Evolutionary conservation across 2,329 filamentous ascomycete species (phyloP).

Genomic region (Nothomitra cinnamomea): DNA sequence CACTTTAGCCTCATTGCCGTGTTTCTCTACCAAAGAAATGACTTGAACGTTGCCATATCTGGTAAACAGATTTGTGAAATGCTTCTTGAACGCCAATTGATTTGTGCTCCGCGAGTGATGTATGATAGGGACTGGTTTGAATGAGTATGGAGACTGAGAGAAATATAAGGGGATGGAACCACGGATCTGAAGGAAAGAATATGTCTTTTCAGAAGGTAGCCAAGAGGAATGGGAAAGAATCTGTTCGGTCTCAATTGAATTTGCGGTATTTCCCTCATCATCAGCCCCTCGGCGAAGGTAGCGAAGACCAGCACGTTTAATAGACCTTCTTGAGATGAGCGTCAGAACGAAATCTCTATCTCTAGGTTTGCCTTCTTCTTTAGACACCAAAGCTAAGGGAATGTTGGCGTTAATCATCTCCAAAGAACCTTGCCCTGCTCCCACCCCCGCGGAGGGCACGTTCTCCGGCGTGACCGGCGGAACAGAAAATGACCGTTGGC

Average conservation of each 20-base stretch:
- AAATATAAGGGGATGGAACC: conserved; percentile 93
- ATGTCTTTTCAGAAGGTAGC: conserved; percentile 42
- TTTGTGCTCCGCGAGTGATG: conserved; percentile 72
- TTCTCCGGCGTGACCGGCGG: not conserved
- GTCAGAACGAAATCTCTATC: conserved; percentile 55
- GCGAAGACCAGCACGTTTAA: conserved; percentile 69
- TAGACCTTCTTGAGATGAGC: conserved; percentile 74
- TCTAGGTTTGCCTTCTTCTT: conserved; percentile 26
- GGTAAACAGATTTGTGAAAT: conserved; percentile 53
- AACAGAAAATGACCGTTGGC: conserved; percentile 65
- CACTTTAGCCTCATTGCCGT: conserved; percentile 63
- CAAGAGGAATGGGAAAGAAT: conserved; percentile 60
- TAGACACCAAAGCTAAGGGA: conserved; percentile 9
- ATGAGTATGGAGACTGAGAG: conserved; percentile 81
- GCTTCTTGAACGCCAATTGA: conserved; percentile 56
- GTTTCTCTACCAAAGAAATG: conserved; percentile 77
- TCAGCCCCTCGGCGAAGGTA: conserved; percentile 85
- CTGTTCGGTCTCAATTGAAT: conserved; percentile 89
- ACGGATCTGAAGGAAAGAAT: conserved; percentile 74
- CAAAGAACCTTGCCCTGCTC: not conserved
- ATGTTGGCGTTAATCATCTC: conserved; percentile 4
- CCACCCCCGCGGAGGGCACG: too few species aligned
- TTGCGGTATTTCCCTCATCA: conserved; percentile 75
- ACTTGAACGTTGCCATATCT: conserved; percentile 64
- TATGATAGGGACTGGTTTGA: conserved; percentile 71